Evolutionary conservation across 352 stramenopile genomes (phyloP), one percentile per base, ranked within the genome.

Genomic region (Detonula confervacea): DNA sequence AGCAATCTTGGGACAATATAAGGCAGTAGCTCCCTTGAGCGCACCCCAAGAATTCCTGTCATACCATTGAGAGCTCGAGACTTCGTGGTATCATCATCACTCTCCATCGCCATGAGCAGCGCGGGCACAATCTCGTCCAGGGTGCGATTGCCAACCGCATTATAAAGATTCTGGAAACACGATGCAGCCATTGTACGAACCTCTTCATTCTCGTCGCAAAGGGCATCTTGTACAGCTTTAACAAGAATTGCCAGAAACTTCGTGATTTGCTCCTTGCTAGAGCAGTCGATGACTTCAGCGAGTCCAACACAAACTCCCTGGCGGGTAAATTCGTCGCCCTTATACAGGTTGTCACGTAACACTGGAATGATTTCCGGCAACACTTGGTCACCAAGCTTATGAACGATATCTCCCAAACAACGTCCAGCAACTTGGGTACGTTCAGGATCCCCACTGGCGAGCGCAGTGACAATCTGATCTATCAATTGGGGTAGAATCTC

Each of bases 371-470:
- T 95, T 84, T 99, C 94, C 1, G 97, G 97, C 46, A 99, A 90
- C 14, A 99, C 97, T 84, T 98, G 95, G 77, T 99, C 98, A 18
- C 97, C 97, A 30, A 99, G 94, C 86, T 99, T 99, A 64, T 95
- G 94, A 61, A 99, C 97, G 75, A 99, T 97, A 80, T 99, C 98
- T 29, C 98, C 98, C 39, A 99, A 90, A 69, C 97, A 98, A 54
- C 87, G 83, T 59, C 88, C 91, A 44, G 92, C 91, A 39, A 95
- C 86, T 65, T 93, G 87, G 7, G 91, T 95, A 54, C 87, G 87
- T 56, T 96, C 93, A 22, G 80, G 37, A 72, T 96, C 72, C 24
- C 89, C 89, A 76, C 84, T 92, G 29, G 87, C 97, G 39, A 99
- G 92, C 55, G 97, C 95, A n/a, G 90, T 91, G 35, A 99, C 96